These are phyloP conservation scores for Phalaenopsis aphrodite DNA, from an alignment of 106 monocot genomes.

Conservation along the genomic window DNA sequence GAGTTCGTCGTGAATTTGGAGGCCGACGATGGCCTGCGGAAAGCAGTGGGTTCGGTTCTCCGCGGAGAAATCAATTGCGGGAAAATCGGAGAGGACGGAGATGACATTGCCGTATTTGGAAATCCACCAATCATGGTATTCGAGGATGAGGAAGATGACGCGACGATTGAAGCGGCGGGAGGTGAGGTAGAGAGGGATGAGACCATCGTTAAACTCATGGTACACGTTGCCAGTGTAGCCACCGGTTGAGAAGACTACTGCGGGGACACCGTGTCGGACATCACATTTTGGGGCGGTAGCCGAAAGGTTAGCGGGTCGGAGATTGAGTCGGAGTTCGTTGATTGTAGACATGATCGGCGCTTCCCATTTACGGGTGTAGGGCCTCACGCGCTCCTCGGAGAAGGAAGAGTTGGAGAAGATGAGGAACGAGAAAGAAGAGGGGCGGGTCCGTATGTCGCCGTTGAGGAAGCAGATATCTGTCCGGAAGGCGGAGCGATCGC, in stretches of 20 bases:
- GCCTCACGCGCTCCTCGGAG: conserved; percentile 21
- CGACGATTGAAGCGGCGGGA: conserved; percentile 29
- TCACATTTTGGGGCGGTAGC: background rate
- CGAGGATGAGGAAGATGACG: conserved; percentile 58
- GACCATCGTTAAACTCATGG: conserved; percentile 85
- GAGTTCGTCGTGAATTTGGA: conserved; percentile 73
- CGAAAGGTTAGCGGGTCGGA: background rate
- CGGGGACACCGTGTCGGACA: conserved; percentile 1
- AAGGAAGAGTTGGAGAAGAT: conserved; percentile 17
- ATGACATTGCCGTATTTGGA: conserved; percentile 65
- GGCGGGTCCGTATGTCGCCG: conserved; percentile 37
- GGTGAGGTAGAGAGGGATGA: conserved; percentile 81
- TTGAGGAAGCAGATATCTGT: conserved; percentile 45
- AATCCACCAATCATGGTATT: conserved; percentile 81
- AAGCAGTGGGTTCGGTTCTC: conserved; percentile 78
- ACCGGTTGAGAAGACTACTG: conserved; percentile 14
- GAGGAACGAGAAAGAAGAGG: conserved; percentile 32
- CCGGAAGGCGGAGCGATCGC: conserved; percentile 32
- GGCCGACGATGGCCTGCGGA: conserved; percentile 55
- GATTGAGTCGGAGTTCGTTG: conserved; percentile 12
- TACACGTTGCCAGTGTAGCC: conserved; percentile 21
- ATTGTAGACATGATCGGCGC: conserved; percentile 17
- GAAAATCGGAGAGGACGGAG: conserved; percentile 46
- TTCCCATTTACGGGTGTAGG: conserved; percentile 58
- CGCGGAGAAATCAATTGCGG: conserved; percentile 50